Evolutionary conservation across 2,329 filamentous ascomycete genomes (phyloP).

Genomic region (Microascus cirrosus): DNA sequence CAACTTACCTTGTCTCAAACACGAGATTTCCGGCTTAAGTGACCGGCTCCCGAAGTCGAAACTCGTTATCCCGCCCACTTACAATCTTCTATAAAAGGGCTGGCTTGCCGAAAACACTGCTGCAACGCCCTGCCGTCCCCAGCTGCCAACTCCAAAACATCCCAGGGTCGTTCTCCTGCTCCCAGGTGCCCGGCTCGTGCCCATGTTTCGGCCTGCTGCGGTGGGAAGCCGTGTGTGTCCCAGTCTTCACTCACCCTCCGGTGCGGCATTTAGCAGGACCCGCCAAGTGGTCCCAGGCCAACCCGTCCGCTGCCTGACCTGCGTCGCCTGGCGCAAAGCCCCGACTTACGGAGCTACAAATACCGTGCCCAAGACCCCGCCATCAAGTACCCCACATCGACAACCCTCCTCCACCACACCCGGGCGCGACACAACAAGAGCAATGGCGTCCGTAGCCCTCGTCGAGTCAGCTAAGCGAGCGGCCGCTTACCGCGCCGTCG

Average conservation of each 20-base stretch:
- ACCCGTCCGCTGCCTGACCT: neutral
- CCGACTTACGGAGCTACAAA: neutral
- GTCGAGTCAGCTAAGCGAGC: constrained; percentile 66
- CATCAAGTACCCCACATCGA: neutral
- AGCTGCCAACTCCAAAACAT: neutral
- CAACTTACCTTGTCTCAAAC: no score
- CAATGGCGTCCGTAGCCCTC: constrained; percentile 27
- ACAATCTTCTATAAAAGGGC: no score
- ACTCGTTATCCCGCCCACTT: no score
- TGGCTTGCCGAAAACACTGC: no score
- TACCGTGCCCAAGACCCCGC: neutral
- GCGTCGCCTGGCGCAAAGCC: neutral
- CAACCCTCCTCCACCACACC: neutral
- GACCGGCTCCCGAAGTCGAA: no score
- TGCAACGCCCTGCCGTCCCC: no score
- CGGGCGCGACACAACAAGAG: constrained; percentile 8
- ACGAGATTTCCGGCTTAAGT: no score
- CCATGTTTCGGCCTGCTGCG: neutral
- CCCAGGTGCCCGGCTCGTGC: neutral
- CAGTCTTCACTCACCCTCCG: neutral
- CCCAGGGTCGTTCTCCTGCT: neutral
- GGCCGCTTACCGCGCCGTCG: constrained; percentile 63
- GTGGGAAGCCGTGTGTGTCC: neutral
- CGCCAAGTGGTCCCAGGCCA: neutral
- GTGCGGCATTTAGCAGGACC: constrained; percentile 18